These are phyloP conservation scores for Monosporascus ibericus DNA, from an alignment of 2,329 filamentous ascomycete species.

Conservation along the genomic window DNA sequence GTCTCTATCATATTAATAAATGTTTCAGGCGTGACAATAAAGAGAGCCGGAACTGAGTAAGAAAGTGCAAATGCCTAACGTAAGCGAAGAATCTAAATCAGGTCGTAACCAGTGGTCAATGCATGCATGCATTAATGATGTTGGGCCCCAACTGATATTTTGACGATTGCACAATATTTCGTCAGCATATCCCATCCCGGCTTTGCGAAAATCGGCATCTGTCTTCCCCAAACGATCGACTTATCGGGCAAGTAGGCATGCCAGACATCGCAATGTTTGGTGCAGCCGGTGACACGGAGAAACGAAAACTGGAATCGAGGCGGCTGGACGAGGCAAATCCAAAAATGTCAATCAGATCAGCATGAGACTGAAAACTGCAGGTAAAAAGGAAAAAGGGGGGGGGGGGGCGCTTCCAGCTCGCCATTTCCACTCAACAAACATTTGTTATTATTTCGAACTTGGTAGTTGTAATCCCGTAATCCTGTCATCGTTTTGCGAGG, in stretches of 20 bases:
- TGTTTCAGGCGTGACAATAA: too few relatives aligned
- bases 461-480: not conserved
- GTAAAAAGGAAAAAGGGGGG: too few relatives aligned
- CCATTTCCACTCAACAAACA: too few relatives aligned
- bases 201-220: not conserved
- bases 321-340: not conserved
- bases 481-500: not conserved
- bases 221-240: not conserved
- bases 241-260: not conserved
- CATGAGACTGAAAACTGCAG: not conserved
- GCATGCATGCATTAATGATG: not conserved
- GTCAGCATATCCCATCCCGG: conserved; percentile 3
- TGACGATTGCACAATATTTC: conserved; percentile 16
- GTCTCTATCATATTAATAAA: too few relatives aligned
- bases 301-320: too few relatives aligned
- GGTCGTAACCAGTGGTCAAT: not conserved
- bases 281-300: too few relatives aligned
- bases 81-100: too few relatives aligned
- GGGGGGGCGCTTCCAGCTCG: too few relatives aligned
- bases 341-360: not conserved
- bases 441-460: too few relatives aligned
- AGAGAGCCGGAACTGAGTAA: too few relatives aligned
- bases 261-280: too few relatives aligned
- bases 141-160: conserved; percentile 8
- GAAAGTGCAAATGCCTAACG: too few relatives aligned